Evolutionary conservation across 202 grass and related monocot genomes (phyloP), one percentile per base, ranked within the genome.

Genomic region (Panicum virgatum): DNA sequence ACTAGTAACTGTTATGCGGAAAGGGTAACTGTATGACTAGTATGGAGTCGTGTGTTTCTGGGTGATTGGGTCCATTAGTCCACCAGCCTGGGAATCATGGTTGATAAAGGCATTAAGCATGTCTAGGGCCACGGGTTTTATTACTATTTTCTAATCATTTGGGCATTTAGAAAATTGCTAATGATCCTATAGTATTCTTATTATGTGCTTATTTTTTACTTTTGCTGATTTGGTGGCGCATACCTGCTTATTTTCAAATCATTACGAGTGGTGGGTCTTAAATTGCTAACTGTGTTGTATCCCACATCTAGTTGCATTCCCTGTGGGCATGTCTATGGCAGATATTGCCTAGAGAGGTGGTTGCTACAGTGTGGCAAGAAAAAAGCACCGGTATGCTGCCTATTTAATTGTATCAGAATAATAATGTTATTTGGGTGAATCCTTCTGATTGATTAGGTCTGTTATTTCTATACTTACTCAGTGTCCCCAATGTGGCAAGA

Each of bases 251-350:
- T 67, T 80, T 89, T 43, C 12, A 77, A n/a, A 25, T 65, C 32
- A 62, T 83, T 26, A 13, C 59, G 75, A 48, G 45, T 38, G 19
- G 54, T 68, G 14, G 18, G 50, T 72, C 34, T 81, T 88, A 62
- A 81, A 64, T 75, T 51, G 40, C 68, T 78, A 57, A 91, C 54
- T 66, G 43, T 79, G 54, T 80, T 18, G 50, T 70, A 51, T 43
- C 42, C 16, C 59, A 69, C 27, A 64, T 87, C 68, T 81, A 98
- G 96, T 70, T 98, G 92, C 88, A 91, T 98, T 90, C 92, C 96
- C 62, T 98, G 96, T 78, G 96, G 96, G 32, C 96, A 98, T 90
- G 87, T 98, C 27, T 98, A 95, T 51, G 96, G 92, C 30, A 93
- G 92, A 90, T 93, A 73, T 64, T 98, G 96, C 85, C 78, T 96